Percentiles rank a stretch among this genome's conserved stretches.
Evolutionary conservation across 768 basidiomycete species (phyloP).

Genomic region (Xerocomellus amylosporus): DNA sequence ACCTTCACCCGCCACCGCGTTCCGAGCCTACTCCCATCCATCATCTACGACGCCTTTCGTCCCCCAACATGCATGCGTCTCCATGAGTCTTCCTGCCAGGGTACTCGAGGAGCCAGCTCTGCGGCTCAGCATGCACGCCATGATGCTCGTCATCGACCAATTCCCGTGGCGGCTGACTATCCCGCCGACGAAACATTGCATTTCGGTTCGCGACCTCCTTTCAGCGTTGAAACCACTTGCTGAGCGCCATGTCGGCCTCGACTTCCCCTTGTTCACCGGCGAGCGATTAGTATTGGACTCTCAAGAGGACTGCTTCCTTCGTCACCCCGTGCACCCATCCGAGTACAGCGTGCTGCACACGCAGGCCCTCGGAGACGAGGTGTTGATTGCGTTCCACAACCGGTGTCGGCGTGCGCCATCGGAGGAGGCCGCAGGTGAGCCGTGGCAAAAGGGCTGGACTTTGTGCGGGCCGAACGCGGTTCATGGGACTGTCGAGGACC

Average conservation of each 20-base stretch:
- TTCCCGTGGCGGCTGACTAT: conserved; percentile 38
- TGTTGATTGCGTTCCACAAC: conserved; percentile 42
- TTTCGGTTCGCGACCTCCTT: conserved; percentile 51
- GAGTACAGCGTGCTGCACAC: conserved; percentile 42
- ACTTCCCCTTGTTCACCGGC: too few species aligned
- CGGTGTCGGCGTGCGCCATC: conserved; percentile 39
- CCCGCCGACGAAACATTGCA: conserved; percentile 21
- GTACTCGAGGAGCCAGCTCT: conserved; percentile 32
- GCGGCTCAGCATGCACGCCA: conserved; percentile 25
- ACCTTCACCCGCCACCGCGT: too few species aligned
- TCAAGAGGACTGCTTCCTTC: conserved; percentile 38
- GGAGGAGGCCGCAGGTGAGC: conserved; percentile 31
- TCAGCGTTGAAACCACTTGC: too few species aligned
- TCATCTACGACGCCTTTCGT: conserved; percentile 21
- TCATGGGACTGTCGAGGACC: conserved; percentile 48
- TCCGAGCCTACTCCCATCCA: conserved; percentile 18
- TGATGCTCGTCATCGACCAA: conserved; percentile 31
- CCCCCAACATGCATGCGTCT: conserved; percentile 29
- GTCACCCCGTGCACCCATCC: conserved; percentile 34
- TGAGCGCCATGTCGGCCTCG: too few species aligned
- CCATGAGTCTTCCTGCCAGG: conserved; percentile 20
- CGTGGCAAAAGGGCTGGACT: conserved; percentile 53
- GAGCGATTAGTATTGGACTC: too few species aligned
- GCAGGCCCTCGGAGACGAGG: conserved; percentile 31
- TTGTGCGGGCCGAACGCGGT: conserved; percentile 43